Conservation (phyloP, 2,329 filamentous ascomycete species). For the Cytospora paraplurivora region DNA sequence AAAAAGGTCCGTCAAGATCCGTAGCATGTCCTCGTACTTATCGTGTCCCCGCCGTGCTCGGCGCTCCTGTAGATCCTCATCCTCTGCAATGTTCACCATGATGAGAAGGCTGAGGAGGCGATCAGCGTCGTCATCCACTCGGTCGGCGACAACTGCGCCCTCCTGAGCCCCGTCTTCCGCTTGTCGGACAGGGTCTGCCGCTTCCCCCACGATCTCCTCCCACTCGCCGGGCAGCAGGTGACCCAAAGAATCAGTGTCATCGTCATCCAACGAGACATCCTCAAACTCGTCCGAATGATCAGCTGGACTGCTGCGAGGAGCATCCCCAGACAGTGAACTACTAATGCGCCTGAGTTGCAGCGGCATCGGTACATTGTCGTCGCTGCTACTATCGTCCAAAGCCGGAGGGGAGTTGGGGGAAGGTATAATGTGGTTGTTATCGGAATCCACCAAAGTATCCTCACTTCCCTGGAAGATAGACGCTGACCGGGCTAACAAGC, state of each 20-base stretch:
- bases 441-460: conserved; percentile 13
- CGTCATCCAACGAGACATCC: conserved; percentile 26
- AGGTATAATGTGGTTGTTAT: background rate
- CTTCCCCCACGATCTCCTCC: conserved; percentile 24
- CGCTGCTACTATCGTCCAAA: conserved; percentile 11
- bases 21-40: conserved; percentile 2
- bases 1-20: conserved; percentile 7
- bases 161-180: conserved; percentile 22
- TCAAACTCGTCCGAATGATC: conserved; percentile 21
- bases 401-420: background rate
- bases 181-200: conserved; percentile 24
- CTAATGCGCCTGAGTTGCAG: background rate
- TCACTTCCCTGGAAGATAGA: conserved; percentile 13
- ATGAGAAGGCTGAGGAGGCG: conserved; percentile 18
- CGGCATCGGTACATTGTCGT: conserved; percentile 11
- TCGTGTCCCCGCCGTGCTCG: conserved; percentile 15
- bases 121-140: conserved; percentile 22
- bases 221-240: conserved; percentile 24
- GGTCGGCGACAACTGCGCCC: conserved; percentile 12
- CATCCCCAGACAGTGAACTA: background rate
- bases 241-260: conserved; percentile 16
- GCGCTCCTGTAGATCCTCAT: conserved; percentile 17
- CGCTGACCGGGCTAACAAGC: conserved; percentile 15
- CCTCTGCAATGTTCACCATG: conserved; percentile 11
- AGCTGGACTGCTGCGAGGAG: conserved; percentile 5